Evolutionary conservation across 2,329 filamentous ascomycete species (phyloP).

Genomic region (Dactylellina drechsleri): DNA sequence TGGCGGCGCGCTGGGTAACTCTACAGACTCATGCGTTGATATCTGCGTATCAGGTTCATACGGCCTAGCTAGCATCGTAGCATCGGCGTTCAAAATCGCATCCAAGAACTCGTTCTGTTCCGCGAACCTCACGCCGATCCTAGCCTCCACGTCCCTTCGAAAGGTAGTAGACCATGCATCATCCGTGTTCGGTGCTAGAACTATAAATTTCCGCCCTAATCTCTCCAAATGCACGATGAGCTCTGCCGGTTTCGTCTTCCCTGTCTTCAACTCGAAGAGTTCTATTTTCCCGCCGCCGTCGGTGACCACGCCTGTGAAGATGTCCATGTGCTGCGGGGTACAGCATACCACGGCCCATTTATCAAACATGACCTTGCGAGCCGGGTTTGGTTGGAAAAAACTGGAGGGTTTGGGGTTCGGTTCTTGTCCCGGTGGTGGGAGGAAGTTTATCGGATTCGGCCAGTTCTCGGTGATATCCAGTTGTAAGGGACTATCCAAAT

Average conservation of each 20-base stretch:
- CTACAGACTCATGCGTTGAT: constrained; percentile 59
- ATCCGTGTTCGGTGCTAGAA: constrained; percentile 60
- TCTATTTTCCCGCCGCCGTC: constrained; percentile 85
- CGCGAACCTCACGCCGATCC: constrained; percentile 82
- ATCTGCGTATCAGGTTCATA: constrained; percentile 64
- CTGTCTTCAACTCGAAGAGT: constrained; percentile 70
- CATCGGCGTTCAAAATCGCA: constrained; percentile 83
- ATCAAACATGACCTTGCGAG: constrained; percentile 78
- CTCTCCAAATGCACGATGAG: constrained; percentile 67
- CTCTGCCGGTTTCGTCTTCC: constrained; percentile 75
- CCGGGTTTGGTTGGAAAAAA: constrained; percentile 76
- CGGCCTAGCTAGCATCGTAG: constrained; percentile 74
- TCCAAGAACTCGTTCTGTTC: constrained; percentile 93
- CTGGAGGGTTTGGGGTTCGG: constrained; percentile 73
- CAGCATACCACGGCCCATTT: constrained; percentile 91
- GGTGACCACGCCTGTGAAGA: constrained; percentile 77
- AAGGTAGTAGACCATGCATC: constrained; percentile 36
- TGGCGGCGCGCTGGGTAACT: constrained; percentile 60
- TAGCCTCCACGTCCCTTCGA: constrained; percentile 56
- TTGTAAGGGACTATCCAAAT: constrained; percentile 71
- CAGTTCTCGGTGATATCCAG: constrained; percentile 80
- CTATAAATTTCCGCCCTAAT: constrained; percentile 25
- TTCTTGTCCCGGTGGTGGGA: constrained; percentile 81
- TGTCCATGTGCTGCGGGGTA: constrained; percentile 74
- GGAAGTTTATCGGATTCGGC: constrained; percentile 77